Evolutionary conservation across 208 protist species (phyloP), one percentile per base, ranked within the genome.

Genomic region (Trypanosomatidae sp.): DNA sequence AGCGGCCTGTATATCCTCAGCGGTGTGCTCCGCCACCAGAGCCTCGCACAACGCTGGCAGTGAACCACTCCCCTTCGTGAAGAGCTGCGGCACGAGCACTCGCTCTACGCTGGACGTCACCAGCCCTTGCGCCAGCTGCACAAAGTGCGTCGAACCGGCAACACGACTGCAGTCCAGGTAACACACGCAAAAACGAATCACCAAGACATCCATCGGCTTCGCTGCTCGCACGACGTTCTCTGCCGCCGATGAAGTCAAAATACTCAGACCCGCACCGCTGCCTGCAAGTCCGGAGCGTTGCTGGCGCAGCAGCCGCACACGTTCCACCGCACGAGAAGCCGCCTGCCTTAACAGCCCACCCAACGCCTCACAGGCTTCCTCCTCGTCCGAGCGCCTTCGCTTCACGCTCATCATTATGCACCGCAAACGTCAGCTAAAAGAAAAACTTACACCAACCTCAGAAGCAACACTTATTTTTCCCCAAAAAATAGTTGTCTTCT

Each of bases 131-230:
- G 91, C 87, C n/a, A 93, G 84, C 0, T 83, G 75, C n/a, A 93
- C 47, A 67, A 91, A 94, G 58, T 91, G 89, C 50, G 78, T 83
- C 1, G 78, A 12, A 0, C 82, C 46, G 0, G 86, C 83, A 1
- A 85, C 77, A 0, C 47, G 19, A 25, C 69, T 76, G 30, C 83
- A 68, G 62, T 91, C 82, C 36, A 96, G 78, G 73, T 92, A 96
- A 70, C 90, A 83, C 81, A 92, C 80, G 52, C 79, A 83, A 73
- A 88, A 96, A 19, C 86, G 85, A 65, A 96, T 86, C 2, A 94
- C 83, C 5, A 96, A 77, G 5, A 85, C 69, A 50, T 96, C 91
- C 64, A 96, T 94, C 17, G 91, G 91, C 59, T 87, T 79, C 56
- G 84, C 39, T 36, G 66, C 76, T 0, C 74, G 76, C 36, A 49